Evolutionary conservation across 164 flowering plant genomes (phyloP).

Genomic region (Dillenia suffruticosa): DNA sequence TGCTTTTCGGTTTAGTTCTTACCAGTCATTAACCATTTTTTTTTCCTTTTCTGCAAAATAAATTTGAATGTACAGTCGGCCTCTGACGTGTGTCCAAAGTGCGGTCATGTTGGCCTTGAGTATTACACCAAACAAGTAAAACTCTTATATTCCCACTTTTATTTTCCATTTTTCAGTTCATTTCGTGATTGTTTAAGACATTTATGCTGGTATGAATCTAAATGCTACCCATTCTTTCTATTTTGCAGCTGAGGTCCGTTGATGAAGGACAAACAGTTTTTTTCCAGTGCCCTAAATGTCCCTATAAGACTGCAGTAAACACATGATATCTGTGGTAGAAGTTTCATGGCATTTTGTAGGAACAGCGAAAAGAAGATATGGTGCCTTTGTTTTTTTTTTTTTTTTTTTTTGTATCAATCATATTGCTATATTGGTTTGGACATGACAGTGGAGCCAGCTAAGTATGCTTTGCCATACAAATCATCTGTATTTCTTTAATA

Average conservation of each 20-base stretch:
- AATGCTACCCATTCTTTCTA: neutral
- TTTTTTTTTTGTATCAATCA: too few relatives aligned
- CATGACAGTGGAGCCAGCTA: too few relatives aligned
- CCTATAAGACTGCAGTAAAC: constrained; percentile 28
- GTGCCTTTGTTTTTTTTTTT: too few relatives aligned
- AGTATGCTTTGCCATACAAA: too few relatives aligned
- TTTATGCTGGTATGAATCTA: neutral
- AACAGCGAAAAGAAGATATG: too few relatives aligned
- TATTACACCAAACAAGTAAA: constrained; percentile 34
- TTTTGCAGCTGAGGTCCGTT: constrained; percentile 57
- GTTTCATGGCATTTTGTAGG: too few relatives aligned
- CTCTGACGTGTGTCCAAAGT: constrained; percentile 24
- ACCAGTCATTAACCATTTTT: too few relatives aligned
- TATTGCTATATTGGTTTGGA: too few relatives aligned
- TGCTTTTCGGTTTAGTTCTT: neutral
- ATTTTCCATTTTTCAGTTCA: neutral
- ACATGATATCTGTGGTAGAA: constrained; percentile 14
- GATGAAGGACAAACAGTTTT: constrained; percentile 75
- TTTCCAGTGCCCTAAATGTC: constrained; percentile 47
- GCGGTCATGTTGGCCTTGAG: constrained; percentile 25
- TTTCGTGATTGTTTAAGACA: neutral
- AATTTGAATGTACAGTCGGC: constrained; percentile 2
- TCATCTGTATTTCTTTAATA: too few relatives aligned
- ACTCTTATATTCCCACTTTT: neutral
- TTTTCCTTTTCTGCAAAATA: too few relatives aligned